Evolutionary conservation across 2,329 filamentous ascomycete species (phyloP).

Genomic region (Rhynchosporium agropyri): DNA sequence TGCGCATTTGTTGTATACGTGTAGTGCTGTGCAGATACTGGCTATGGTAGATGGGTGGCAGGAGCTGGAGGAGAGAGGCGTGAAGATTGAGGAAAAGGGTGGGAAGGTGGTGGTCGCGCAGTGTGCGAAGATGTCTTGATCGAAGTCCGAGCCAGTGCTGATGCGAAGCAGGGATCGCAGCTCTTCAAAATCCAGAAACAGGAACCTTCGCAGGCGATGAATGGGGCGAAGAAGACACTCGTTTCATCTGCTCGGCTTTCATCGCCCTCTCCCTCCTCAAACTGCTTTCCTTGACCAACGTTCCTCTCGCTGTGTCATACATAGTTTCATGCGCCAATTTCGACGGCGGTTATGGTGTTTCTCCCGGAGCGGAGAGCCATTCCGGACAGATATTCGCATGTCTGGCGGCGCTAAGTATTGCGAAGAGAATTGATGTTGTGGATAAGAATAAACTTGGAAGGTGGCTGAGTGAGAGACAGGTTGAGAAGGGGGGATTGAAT

Average conservation of each 20-base stretch:
- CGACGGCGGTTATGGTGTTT: constrained; percentile 90
- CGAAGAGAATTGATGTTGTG: constrained; percentile 77
- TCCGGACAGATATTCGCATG: constrained; percentile 96
- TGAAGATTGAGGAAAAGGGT: constrained; percentile 36
- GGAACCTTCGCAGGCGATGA: constrained; percentile 93
- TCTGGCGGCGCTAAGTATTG: constrained; percentile 83
- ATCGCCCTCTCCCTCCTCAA: constrained; percentile 86
- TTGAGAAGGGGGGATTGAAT: constrained; percentile 86
- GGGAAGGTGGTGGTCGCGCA: constrained; percentile 74
- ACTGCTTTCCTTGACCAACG: constrained; percentile 72
- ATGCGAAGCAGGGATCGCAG: constrained; percentile 66
- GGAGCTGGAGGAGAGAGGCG: constrained; percentile 67
- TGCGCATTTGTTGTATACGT: constrained; percentile 93
- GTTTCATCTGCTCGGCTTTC: constrained; percentile 88
- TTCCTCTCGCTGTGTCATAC: constrained; percentile 78
- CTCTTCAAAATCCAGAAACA: constrained; percentile 75
- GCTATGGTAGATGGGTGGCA: constrained; percentile 83
- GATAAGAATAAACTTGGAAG: constrained; percentile 79
- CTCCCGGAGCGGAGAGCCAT: constrained; percentile 90
- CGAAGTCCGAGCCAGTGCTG: constrained; percentile 19
- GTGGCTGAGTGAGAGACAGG: constrained; percentile 93
- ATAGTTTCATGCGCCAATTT: constrained; percentile 86
- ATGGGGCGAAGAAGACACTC: constrained; percentile 95
- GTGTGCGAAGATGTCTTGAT: constrained; percentile 59
- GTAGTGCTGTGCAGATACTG: constrained; percentile 92